A percentile compares a stretch with the other conserved stretches of the same genome.
phyloP scores from a whole-genome alignment of 805 yeast species.

The Yarrowia divulgata region DNA sequence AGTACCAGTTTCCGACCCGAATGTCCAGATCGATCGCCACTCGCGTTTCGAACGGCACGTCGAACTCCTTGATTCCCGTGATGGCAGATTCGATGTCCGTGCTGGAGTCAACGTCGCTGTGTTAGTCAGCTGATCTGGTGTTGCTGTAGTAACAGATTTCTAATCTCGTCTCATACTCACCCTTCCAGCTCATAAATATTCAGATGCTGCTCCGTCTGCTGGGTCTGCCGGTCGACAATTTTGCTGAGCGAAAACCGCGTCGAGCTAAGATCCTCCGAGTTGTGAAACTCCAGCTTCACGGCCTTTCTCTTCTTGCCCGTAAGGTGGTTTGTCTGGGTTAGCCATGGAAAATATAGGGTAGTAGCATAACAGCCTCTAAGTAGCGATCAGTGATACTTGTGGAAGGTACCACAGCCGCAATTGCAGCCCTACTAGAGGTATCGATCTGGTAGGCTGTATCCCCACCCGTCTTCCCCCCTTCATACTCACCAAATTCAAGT shows the following conservation, averaged over 20 bases:
- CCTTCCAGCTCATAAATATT: constrained; percentile 35
- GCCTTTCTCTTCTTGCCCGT: constrained; percentile 73
- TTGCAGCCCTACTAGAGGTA: too few species aligned
- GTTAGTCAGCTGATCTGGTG: not conserved
- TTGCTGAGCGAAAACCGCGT: constrained; percentile 19
- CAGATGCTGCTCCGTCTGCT: constrained; percentile 34
- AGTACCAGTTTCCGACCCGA: constrained; percentile 96
- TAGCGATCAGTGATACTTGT: not conserved
- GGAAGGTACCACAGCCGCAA: too few species aligned
- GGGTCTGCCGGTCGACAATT: constrained; percentile 20
- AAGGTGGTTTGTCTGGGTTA: constrained; percentile 78
- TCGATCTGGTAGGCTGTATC: too few species aligned
- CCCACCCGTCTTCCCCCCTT: too few species aligned
- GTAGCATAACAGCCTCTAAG: not conserved
- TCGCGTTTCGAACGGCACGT: constrained; percentile 95
- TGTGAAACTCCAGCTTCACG: constrained; percentile 74
- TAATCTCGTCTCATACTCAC: constrained; percentile 1
- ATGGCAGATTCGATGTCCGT: constrained; percentile 66
- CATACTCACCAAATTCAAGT: constrained; percentile 54
- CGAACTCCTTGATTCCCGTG: constrained; percentile 88
- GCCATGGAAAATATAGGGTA: not conserved
- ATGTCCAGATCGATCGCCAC: constrained; percentile 86
- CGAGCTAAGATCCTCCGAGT: constrained; percentile 65
- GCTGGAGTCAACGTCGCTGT: constrained; percentile 45
- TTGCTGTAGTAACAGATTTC: too few species aligned